These are phyloP conservation scores for Pichia paraexigua DNA, from an alignment of 805 yeast species.

Conservation along the genomic window DNA sequence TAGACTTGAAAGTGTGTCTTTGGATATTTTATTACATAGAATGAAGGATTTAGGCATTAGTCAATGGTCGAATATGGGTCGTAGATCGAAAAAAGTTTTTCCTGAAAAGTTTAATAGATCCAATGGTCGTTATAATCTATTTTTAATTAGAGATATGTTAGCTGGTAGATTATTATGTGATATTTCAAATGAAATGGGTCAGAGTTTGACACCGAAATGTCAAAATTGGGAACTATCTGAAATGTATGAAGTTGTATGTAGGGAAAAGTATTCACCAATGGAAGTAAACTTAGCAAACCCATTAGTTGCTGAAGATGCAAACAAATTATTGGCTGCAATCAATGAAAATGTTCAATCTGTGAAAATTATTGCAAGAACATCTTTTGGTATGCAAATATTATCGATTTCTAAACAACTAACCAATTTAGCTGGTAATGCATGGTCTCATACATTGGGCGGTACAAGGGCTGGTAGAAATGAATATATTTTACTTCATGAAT, in stretches of 20 bases:
- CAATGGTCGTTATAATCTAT: constrained; percentile 38
- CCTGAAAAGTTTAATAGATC: constrained; percentile 63
- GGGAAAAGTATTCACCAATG: constrained; percentile 47
- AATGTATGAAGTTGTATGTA: constrained; percentile 78
- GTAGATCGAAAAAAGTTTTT: constrained; percentile 69
- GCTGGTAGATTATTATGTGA: constrained; percentile 89
- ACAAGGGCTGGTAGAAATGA: constrained; percentile 96
- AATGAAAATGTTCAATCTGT: constrained; percentile 63
- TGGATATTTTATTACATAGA: constrained; percentile 76
- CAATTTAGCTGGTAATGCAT: constrained; percentile 91
- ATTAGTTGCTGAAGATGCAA: constrained; percentile 58
- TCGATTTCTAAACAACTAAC: constrained; percentile 89
- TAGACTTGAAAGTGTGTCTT: constrained; percentile 64
- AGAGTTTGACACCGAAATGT: constrained; percentile 82
- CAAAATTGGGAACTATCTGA: constrained; percentile 92
- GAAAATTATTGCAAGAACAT: constrained; percentile 64
- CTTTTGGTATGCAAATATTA: constrained; percentile 75
- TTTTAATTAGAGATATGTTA: constrained; percentile 56
- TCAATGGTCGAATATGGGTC: constrained; percentile 77
- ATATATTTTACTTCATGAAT: constrained; percentile 86
- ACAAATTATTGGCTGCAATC: constrained; percentile 58
- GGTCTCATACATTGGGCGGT: constrained; percentile 93
- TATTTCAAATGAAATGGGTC: constrained; percentile 91
- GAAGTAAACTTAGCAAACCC: constrained; percentile 71
- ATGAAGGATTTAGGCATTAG: constrained; percentile 66